Conservation (phyloP, 1,284 basidiomycete genomes). For the Amylostereum chailletii region DNA sequence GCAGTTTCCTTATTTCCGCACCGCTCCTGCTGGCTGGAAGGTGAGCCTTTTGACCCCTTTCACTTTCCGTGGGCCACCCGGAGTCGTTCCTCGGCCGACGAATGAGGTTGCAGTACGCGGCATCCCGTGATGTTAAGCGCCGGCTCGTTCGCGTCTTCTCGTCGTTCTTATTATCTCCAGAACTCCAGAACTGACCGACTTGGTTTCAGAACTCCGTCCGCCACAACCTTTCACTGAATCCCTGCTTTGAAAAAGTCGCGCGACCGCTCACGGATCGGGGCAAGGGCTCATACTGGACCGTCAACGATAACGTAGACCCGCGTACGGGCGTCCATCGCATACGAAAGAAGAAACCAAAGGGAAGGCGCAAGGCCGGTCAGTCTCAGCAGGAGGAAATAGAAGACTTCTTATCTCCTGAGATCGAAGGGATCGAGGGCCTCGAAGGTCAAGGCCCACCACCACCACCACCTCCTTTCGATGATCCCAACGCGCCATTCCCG, state of each 20-base stretch:
- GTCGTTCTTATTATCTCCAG: conserved; percentile 1
- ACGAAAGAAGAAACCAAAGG: conserved; percentile 71
- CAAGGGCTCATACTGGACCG: conserved; percentile 83
- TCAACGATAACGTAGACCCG: conserved; percentile 80
- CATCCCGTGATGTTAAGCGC: neutral
- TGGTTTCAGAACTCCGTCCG: conserved; percentile 79
- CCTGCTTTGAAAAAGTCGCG: conserved; percentile 88
- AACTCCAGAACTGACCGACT: conserved; percentile 1
- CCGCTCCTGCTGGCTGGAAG: conserved; percentile 79
- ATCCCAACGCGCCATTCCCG: conserved; percentile 42
- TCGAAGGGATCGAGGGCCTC: neutral
- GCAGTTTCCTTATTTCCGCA: conserved; percentile 79
- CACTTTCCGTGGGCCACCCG: too few species aligned
- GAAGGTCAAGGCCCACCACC: conserved; percentile 6
- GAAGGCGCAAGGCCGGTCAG: conserved; percentile 28
- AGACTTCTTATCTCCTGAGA: conserved; percentile 48
- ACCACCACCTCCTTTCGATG: conserved; percentile 32
- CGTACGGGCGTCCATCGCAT: conserved; percentile 78
- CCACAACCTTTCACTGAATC: conserved; percentile 89
- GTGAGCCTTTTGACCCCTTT: conserved; percentile 33
- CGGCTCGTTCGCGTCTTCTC: neutral
- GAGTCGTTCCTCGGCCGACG: too few species aligned
- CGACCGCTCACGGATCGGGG: conserved; percentile 82
- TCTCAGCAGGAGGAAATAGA: conserved; percentile 27
- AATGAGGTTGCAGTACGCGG: too few species aligned